Percentiles rank a stretch among this genome's conserved stretches.
Conservation (phyloP, 176 grass and related monocot species). For the Carex kokanica region DNA sequence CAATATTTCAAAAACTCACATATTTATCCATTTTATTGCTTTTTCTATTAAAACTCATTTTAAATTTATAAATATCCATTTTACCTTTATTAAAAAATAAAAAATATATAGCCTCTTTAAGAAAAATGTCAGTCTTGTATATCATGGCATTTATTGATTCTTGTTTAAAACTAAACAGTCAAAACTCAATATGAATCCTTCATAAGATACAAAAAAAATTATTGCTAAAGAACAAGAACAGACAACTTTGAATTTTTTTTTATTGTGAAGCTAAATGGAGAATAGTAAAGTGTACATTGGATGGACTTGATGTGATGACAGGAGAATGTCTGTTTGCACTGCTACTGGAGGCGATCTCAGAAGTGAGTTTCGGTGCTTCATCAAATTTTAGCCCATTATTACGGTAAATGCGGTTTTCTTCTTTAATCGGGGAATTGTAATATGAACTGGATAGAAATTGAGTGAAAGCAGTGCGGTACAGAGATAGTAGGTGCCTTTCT, state of each 20-base stretch:
- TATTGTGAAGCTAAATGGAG: neutral
- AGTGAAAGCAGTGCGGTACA: slow-evolving; percentile 19
- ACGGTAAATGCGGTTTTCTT: neutral
- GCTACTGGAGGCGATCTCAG: neutral
- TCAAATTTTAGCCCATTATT: neutral
- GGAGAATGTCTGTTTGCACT: neutral
- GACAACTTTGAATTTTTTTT: neutral
- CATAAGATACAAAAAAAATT: neutral
- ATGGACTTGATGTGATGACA: neutral
- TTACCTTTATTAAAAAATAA: no score
- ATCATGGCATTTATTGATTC: neutral
- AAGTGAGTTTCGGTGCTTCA: neutral
- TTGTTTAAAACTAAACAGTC: neutral
- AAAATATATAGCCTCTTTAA: no score
- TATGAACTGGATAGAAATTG: neutral
- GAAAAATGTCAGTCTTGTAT: no score
- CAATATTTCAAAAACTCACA: no score
- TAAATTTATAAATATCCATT: no score
- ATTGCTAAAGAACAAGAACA: neutral
- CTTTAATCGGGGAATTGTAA: neutral
- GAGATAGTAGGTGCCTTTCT: slow-evolving; percentile 23
- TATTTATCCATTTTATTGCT: no score
- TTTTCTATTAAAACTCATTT: no score
- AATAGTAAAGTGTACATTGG: neutral
- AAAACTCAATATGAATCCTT: neutral